Evolutionary conservation across 768 basidiomycete species (phyloP), one percentile per base, ranked within the genome.

Genomic region (Lentinula aciculospora): DNA sequence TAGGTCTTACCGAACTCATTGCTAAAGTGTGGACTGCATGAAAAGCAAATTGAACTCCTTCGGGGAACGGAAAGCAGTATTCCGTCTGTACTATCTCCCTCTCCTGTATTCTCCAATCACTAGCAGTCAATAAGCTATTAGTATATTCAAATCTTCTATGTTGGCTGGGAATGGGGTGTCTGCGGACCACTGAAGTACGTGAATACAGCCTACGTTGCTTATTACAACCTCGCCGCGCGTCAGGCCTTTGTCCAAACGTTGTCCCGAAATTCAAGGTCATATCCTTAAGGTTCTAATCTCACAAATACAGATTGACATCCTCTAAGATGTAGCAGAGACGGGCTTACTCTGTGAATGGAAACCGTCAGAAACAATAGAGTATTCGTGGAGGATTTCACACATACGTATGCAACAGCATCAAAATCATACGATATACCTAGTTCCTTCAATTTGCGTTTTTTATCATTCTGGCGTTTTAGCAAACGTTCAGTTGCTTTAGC

Each of bases 351-450:
- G 15, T 8, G 29, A 45, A 45, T 6, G 31, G 37, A 31, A 29
- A 39, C 5, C 2, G 31, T 44, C 23, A 53, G 29, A 21, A 28
- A 54, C 9, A 44, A 1, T 21, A 45, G 25, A 25, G 42, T 19
- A 21, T 17, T 9, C 44, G 53, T 15, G n/a, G 45, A 6, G 56
- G 8, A 17, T 8, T 10, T 13, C 3, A 12, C 6, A 81, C 92
- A 73, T 69, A 94, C 92, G 74, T 95, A 97, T 68, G 85, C 84
- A 46, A 85, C 85, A n/a, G 77, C 75, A 40, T 85, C 82, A 53
- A 96, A 86, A 62, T 94, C 84, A 66, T 98, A 98, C 48, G 87
- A 80, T 68, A 99, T 96, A 4, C 94, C 96, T 7, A 79, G 74
- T 59, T 85, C 86, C 45, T 79, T 82, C 58, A 98, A 75, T 72